phyloP scores from a whole-genome alignment of 2,329 filamentous ascomycete species.

The Verticillium alfalfae region DNA sequence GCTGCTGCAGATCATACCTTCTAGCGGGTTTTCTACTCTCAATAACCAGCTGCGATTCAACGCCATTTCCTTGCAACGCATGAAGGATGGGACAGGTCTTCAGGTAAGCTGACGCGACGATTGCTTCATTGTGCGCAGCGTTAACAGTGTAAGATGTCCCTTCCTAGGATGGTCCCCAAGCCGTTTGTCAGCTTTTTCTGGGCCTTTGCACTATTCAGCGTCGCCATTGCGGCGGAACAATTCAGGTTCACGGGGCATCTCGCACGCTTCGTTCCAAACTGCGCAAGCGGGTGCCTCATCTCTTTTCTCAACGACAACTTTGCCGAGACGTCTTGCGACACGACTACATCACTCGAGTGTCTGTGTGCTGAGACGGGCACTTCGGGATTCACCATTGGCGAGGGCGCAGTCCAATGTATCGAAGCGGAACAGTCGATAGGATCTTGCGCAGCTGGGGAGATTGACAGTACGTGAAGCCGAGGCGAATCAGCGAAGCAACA shows the following conservation, averaged over 20 bases:
- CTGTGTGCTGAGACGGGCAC: constrained; percentile 56
- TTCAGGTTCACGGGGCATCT: constrained; percentile 30
- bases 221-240: constrained; percentile 17
- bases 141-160: constrained; percentile 29
- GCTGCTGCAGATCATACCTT: too few relatives aligned
- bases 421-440: constrained; percentile 44
- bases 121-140: neutral
- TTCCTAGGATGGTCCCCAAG: constrained; percentile 36
- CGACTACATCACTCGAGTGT: constrained; percentile 50
- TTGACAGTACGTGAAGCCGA: neutral
- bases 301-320: constrained; percentile 60
- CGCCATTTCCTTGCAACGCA: constrained; percentile 4
- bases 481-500: too few relatives aligned
- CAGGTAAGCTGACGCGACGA: constrained; percentile 2
- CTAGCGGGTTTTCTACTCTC: neutral
- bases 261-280: constrained; percentile 45
- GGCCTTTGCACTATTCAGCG: constrained; percentile 20
- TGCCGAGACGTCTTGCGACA: constrained; percentile 39
- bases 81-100: constrained; percentile 13
- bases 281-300: constrained; percentile 55
- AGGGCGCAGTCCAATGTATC: constrained; percentile 64
- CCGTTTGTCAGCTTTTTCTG: constrained; percentile 21
- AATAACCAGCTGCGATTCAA: neutral
- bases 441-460: constrained; percentile 44
- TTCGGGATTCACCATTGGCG: constrained; percentile 64